Conservation (phyloP, 768 basidiomycete genomes). For the Lactarius psammicola region DNA sequence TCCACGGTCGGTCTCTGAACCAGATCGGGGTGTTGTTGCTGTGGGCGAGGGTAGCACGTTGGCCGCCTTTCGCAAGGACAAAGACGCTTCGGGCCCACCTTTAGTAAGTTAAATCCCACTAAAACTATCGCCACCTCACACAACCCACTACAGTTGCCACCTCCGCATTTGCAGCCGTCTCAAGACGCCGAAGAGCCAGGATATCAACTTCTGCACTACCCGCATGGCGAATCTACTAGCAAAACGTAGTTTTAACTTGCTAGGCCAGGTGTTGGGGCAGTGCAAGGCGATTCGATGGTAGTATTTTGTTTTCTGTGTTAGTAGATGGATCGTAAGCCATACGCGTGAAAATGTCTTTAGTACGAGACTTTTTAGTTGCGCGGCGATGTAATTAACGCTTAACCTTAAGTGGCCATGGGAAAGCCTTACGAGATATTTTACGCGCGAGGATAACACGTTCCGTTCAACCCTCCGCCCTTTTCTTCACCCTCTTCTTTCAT, state of each 20-base stretch:
- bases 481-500: conserved; percentile 44
- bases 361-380: too few species aligned
- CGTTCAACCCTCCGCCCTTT: conserved; percentile 34
- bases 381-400: not conserved
- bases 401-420: conserved; percentile 11
- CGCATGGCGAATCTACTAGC: not conserved
- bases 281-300: not conserved
- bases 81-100: not conserved
- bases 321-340: not conserved
- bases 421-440: conserved; percentile 20
- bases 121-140: not conserved
- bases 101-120: not conserved
- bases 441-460: conserved; percentile 28
- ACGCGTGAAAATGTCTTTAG: too few species aligned
- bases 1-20: not conserved
- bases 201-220: not conserved
- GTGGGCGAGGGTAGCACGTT: not conserved
- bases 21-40: not conserved
- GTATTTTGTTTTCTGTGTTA: not conserved
- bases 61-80: not conserved
- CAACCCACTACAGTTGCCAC: not conserved
- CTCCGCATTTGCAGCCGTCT: not conserved
- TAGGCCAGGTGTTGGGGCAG: not conserved
- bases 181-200: not conserved
- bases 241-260: not conserved